Conservation (phyloP, 2,329 filamentous ascomycete species). For the Pyricularia sp. region DNA sequence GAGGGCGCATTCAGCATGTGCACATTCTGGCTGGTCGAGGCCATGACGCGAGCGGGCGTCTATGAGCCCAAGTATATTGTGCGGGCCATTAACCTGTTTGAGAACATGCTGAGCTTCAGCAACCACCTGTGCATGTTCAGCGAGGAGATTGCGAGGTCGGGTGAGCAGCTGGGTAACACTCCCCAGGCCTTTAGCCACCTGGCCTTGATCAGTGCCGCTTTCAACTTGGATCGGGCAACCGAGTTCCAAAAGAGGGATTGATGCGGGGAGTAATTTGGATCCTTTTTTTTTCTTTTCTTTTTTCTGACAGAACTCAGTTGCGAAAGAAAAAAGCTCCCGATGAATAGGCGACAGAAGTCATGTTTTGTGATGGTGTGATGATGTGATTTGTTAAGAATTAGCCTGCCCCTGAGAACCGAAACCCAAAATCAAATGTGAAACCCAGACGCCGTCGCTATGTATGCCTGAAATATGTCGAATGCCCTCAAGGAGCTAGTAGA, state of each 20-base stretch:
- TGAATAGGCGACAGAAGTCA: not conserved
- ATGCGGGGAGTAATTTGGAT: not conserved
- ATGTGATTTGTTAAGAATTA: not conserved
- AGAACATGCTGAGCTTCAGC: constrained; percentile 68
- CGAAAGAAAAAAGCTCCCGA: not conserved
- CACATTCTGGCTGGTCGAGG: constrained; percentile 76
- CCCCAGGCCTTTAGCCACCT: constrained; percentile 73
- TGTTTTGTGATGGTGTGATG: not conserved
- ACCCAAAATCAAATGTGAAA: not conserved
- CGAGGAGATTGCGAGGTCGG: constrained; percentile 65
- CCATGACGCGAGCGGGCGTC: constrained; percentile 57
- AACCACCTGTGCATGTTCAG: constrained; percentile 74
- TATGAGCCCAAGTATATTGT: constrained; percentile 57
- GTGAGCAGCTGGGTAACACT: constrained; percentile 72
- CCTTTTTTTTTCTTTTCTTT: no score
- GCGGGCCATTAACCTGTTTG: constrained; percentile 59
- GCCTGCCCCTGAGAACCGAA: not conserved
- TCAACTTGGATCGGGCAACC: constrained; percentile 51
- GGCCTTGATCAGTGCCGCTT: constrained; percentile 66
- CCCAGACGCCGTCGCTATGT: constrained; percentile 35
- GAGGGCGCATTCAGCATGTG: constrained; percentile 77
- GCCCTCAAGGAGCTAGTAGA: not conserved
- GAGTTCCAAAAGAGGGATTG: constrained; percentile 14
- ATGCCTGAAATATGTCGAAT: not conserved
- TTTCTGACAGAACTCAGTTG: not conserved